A percentile compares a stretch with the other conserved stretches of the same genome.
These are phyloP conservation scores for Aspergillus carlsbadensis DNA, from an alignment of 495 filamentous ascomycete genomes.

Conservation along the genomic window DNA sequence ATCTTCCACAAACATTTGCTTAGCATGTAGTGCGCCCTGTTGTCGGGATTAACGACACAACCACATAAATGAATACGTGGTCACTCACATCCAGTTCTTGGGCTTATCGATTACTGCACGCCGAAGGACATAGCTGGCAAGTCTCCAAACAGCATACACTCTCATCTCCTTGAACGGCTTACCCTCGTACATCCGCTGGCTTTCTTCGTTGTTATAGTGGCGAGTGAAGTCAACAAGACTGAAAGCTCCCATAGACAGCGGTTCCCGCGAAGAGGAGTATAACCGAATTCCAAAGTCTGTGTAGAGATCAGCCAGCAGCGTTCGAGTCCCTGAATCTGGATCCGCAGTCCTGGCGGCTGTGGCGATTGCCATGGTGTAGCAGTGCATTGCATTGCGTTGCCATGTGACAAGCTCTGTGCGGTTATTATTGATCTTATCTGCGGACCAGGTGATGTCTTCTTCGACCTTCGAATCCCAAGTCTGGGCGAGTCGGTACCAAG, in stretches of 20 bases:
- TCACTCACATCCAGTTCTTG: conserved; percentile 78
- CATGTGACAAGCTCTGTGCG: conserved; percentile 67
- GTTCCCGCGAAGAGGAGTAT: conserved; percentile 87
- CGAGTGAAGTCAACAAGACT: conserved; percentile 70
- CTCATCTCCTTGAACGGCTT: conserved; percentile 71
- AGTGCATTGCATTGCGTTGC: conserved; percentile 86
- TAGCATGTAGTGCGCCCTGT: conserved; percentile 79
- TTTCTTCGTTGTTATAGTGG: conserved; percentile 67
- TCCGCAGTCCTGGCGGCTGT: conserved; percentile 64
- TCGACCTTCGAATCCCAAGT: conserved; percentile 89
- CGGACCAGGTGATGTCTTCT: conserved; percentile 89
- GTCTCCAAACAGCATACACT: conserved; percentile 79
- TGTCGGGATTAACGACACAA: conserved; percentile 8
- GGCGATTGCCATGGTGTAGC: conserved; percentile 87
- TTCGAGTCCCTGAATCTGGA: conserved; percentile 57
- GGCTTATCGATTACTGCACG: conserved; percentile 72
- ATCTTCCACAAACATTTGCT: conserved; percentile 98
- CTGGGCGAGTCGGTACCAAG: conserved; percentile 93
- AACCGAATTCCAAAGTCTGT: conserved; percentile 86
- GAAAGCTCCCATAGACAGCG: conserved; percentile 87
- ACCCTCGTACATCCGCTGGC: conserved; percentile 70
- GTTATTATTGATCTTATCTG: conserved; percentile 91
- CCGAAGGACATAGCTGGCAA: conserved; percentile 75
- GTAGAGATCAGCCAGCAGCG: conserved; percentile 78
- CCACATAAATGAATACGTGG: neutral